Evolutionary conservation across 768 basidiomycete species (phyloP).

Genomic region (Phanerochaete carnosa): DNA sequence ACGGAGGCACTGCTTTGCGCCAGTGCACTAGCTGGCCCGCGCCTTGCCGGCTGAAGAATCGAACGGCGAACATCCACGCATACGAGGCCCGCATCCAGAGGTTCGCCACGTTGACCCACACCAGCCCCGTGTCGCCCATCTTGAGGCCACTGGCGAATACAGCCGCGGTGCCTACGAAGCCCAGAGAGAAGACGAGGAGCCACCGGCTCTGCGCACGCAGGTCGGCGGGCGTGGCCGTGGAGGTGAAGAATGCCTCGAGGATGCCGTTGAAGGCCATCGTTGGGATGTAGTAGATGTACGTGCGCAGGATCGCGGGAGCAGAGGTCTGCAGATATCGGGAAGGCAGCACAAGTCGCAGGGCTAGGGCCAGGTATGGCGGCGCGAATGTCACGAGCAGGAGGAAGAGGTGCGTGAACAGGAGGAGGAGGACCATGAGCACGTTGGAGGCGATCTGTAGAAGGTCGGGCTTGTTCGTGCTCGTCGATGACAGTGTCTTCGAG

Average conservation of each 20-base stretch:
- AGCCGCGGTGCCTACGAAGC: slow-evolving; percentile 59
- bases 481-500: slow-evolving; percentile 53
- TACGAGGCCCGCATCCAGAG: slow-evolving; percentile 62
- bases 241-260: slow-evolving; percentile 86
- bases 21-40: slow-evolving; percentile 15
- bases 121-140: slow-evolving; percentile 65
- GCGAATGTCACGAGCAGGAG: slow-evolving; percentile 73
- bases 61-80: slow-evolving; percentile 44
- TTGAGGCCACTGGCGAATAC: slow-evolving; percentile 38
- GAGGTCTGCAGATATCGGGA: slow-evolving; percentile 68
- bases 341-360: slow-evolving; percentile 70
- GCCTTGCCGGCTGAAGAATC: slow-evolving; percentile 39
- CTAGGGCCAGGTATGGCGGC: slow-evolving; percentile 67
- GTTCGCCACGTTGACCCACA: slow-evolving; percentile 75
- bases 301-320: slow-evolving; percentile 70
- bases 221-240: slow-evolving; percentile 65
- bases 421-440: slow-evolving; percentile 43
- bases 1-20: slow-evolving; percentile 23
- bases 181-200: slow-evolving; percentile 74
- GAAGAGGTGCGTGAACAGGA: slow-evolving; percentile 70
- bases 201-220: slow-evolving; percentile 73
- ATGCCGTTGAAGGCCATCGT: slow-evolving; percentile 88
- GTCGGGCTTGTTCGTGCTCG: slow-evolving; percentile 3
- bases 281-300: slow-evolving; percentile 89
- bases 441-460: slow-evolving; percentile 36